Base-by-base conservation (phyloP, 257 asterid species). In the Plantago ovata region DNA sequence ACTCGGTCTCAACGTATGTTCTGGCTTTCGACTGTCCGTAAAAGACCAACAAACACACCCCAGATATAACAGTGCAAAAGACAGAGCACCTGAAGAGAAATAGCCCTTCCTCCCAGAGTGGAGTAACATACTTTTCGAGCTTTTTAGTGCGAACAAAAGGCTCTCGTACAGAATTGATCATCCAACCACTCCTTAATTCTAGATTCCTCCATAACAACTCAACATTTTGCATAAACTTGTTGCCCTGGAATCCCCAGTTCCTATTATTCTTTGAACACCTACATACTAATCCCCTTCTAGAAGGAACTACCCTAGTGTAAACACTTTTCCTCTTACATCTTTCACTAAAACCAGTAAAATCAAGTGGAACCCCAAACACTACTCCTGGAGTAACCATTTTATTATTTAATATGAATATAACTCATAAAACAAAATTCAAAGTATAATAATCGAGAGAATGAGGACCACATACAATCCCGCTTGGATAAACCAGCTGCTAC, bases 81-180 rank as follows among this genome's bases (percentile, higher is more conserved):
- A 85, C 75, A 16, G 97, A 83, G 64, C 96, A 92, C 65, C 96
- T 83, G 67, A 92, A 59, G 13, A 92, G 76, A 74, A 92, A 75
- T 68, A 88, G 70, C 23, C 98, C 94, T 81, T 92, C 98, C 73
- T 82, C 85, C 97, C 95, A 84, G 23, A 88, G 62, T 3, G 95
- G 94, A 65, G 72, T 73, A 77, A 83, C 53, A 50, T 78, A 74
- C 75, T 79, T 81, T 72, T 80, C 92, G 64, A 87, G 68, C 83
- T 70, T 50, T 20, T 50, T 84, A 69, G 81, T 82, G 36, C 74
- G 82, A 47, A 67, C 72, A 63, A 86, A 77, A 48, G 95, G 92
- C 74, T 77, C 87, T 63, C 74, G 80, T 42, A 86, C 89, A 60
- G 85, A 72, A 77, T 76, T 79, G 43, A 78, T 70, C 83, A 88